A percentile compares a stretch with the other conserved stretches of the same genome.
These are phyloP conservation scores for Drechslera avenae DNA, from an alignment of 2,329 filamentous ascomycete genomes.

Conservation along the genomic window DNA sequence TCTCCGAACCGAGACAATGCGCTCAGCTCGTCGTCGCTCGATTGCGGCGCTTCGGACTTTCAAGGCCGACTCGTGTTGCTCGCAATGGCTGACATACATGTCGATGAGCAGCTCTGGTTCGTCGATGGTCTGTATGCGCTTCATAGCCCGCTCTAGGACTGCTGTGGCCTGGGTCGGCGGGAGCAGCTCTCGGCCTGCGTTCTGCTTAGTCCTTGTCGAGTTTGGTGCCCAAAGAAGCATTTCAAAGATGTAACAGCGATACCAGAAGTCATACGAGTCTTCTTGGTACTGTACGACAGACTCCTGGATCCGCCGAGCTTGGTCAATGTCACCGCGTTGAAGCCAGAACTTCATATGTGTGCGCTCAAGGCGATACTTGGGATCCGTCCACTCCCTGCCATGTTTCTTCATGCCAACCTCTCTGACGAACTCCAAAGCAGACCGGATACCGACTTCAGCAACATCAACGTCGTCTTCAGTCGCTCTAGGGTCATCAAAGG, in stretches of 20 bases:
- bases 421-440: slow-evolving; percentile 83
- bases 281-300: slow-evolving; percentile 71
- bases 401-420: slow-evolving; percentile 78
- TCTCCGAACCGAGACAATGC: slow-evolving; percentile 61
- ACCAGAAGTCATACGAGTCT: slow-evolving; percentile 91
- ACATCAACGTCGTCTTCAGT: slow-evolving; percentile 80
- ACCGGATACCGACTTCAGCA: slow-evolving; percentile 85
- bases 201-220: slow-evolving; percentile 56
- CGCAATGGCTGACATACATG: slow-evolving; percentile 78
- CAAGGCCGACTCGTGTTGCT: slow-evolving; percentile 83
- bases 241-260: slow-evolving; percentile 90
- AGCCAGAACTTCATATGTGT: slow-evolving; percentile 92
- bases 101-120: slow-evolving; percentile 78
- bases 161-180: slow-evolving; percentile 75
- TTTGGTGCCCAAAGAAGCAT: slow-evolving; percentile 71
- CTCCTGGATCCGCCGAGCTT: slow-evolving; percentile 79
- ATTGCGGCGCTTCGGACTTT: slow-evolving; percentile 76
- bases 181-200: slow-evolving; percentile 55
- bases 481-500: slow-evolving; percentile 72
- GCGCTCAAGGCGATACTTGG: slow-evolving; percentile 83
- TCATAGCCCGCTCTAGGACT: slow-evolving; percentile 74
- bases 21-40: slow-evolving; percentile 67
- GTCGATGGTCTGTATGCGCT: slow-evolving; percentile 66
- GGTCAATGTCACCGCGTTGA: slow-evolving; percentile 76
- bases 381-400: slow-evolving; percentile 77